These are phyloP conservation scores for Populus tomentosa DNA, from an alignment of 441 rosid species.

Conservation along the genomic window DNA sequence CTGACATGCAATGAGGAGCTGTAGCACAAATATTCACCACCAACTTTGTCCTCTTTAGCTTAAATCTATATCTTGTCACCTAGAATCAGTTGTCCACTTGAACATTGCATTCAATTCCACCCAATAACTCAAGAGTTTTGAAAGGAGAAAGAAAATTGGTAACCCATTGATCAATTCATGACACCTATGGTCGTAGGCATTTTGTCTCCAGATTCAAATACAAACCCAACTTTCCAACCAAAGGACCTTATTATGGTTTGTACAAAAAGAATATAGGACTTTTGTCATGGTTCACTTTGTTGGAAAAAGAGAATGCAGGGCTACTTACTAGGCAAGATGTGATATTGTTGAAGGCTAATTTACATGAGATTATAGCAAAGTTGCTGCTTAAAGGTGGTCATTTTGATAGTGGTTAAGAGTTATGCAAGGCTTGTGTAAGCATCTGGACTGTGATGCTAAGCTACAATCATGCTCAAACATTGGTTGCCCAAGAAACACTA, in stretches of 20 bases:
- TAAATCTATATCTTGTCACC: conserved; percentile 58
- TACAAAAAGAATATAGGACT: conserved; percentile 77
- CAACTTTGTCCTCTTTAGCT: conserved; percentile 65
- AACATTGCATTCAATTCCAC: conserved; percentile 76
- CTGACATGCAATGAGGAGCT: conserved; percentile 63
- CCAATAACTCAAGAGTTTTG: conserved; percentile 58
- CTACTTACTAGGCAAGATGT: conserved; percentile 85
- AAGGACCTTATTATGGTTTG: conserved; percentile 67
- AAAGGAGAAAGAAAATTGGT: conserved; percentile 49
- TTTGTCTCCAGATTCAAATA: conserved; percentile 82
- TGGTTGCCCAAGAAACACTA: conserved; percentile 82
- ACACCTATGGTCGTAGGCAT: conserved; percentile 87
- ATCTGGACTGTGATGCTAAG: conserved; percentile 93
- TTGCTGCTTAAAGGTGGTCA: conserved; percentile 80
- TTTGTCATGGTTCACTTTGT: conserved; percentile 76
- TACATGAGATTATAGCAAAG: conserved; percentile 83
- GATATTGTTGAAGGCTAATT: conserved; percentile 68
- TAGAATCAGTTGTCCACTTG: conserved; percentile 55
- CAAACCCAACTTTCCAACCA: conserved; percentile 67
- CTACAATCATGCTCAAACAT: conserved; percentile 71
- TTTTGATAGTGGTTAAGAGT: conserved; percentile 77
- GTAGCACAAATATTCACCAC: conserved; percentile 69
- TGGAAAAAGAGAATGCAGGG: conserved; percentile 66
- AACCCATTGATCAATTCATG: conserved; percentile 51
- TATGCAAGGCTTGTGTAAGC: conserved; percentile 81